Base-by-base conservation (phyloP, 371 early-diverging fungal genomes). In the Actinomortierella ambigua region DNA sequence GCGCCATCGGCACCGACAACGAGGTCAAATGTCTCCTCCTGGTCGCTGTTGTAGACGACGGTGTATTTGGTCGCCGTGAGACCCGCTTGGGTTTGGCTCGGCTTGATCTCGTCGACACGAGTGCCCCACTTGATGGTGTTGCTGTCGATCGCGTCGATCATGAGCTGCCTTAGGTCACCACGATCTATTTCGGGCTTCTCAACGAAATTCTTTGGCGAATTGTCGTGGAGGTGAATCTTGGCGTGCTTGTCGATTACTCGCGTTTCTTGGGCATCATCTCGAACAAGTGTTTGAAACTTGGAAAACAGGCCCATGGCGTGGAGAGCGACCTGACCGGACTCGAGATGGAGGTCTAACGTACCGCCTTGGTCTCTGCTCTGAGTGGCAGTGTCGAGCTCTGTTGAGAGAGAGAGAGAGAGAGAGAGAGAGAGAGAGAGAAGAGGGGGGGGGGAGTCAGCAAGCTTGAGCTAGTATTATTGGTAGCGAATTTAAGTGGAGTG, bases 1-100 rank as follows among this genome's bases (percentile, higher is more conserved):
- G 80, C 77, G 7, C 82, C 82, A 61, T 82, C 82, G n/a, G 79
- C 78, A 18, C 80, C 82, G 23, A 82, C 69, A 4, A 82, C 75
- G 20, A 80, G 39, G 55, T 77, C 77, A 20, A 68, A 68, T 6
- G 63, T 61, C 34, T 50, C 66, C 14, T 50, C 53, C 13, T 34
- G 50, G 22, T 76, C 76, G 49, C 57, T 60, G 34, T 50, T 53
- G 39, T 53, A 60, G 48, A 60, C 54, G 39, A 61, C 54, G 27
- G 46, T 47, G 58, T 68, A 77, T 20, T 47, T 46, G 41, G 61
- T 42, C 39, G 17, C 50, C 20, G 41, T 55, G n/a, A n/a, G n/a
- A n/a, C n/a, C n/a, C n/a, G n/a, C n/a, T n/a, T n/a, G n/a, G 57
- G 28, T 56, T 50, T 51, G 28, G 34, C 44, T 44, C 29, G 61